Evolutionary conservation across 108 stramenopile species (phyloP).

Genomic region (Pseudonitzschia multiseries): DNA sequence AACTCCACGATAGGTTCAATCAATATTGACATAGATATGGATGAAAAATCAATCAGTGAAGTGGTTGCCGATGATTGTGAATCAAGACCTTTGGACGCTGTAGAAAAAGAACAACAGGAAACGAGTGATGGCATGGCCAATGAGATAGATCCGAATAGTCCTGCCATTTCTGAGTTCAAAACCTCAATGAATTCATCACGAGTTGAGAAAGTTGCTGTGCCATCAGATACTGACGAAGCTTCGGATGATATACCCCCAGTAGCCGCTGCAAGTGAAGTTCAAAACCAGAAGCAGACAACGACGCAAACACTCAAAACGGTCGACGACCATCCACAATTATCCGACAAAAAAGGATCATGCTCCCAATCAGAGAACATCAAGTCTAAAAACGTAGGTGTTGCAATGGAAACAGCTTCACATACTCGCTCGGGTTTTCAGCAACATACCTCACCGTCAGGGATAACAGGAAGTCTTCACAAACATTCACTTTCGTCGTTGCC

Average conservation of each 20-base stretch:
- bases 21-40: too few species aligned
- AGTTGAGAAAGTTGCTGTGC: background rate
- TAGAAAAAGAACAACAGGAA: background rate
- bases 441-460: background rate
- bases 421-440: background rate
- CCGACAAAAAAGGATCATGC: background rate
- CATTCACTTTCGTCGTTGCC: conserved; percentile 28
- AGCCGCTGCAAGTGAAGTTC: background rate
- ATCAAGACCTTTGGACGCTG: background rate
- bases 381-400: too few species aligned
- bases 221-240: background rate
- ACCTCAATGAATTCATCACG: background rate
- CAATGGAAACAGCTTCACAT: too few species aligned
- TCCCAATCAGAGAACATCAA: background rate
- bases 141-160: background rate
- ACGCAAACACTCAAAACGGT: background rate
- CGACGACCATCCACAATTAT: background rate
- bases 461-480: background rate
- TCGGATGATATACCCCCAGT: background rate
- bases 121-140: background rate
- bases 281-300: background rate
- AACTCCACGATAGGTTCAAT: too few species aligned
- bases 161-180: background rate
- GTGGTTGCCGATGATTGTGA: background rate
- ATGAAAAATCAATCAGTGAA: background rate